These are phyloP conservation scores for Candida adriatica DNA, from an alignment of 805 yeast species.

Conservation along the genomic window DNA sequence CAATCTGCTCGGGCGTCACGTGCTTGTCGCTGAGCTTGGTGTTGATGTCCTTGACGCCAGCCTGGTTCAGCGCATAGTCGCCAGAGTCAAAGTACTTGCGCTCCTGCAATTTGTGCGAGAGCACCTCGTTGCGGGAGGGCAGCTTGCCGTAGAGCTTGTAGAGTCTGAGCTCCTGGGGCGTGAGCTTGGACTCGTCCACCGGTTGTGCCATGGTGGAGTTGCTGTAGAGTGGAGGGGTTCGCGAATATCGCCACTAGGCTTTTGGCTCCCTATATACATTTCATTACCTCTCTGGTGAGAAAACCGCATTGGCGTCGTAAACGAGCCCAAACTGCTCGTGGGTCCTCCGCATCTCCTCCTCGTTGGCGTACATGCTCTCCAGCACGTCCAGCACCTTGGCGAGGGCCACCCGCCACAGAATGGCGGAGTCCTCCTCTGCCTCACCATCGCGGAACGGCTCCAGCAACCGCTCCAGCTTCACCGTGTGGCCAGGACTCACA, in stretches of 20 bases:
- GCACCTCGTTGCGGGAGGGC: conserved; percentile 72
- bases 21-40: conserved; percentile 18
- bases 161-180: conserved; percentile 68
- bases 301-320: conserved; percentile 4
- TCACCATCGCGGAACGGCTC: background rate
- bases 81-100: conserved; percentile 92
- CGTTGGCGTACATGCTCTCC: conserved; percentile 6
- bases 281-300: conserved; percentile 1
- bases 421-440: conserved; percentile 2
- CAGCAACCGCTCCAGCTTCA: conserved; percentile 2
- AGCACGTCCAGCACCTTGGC: conserved; percentile 7
- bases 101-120: conserved; percentile 72
- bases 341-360: conserved; percentile 2
- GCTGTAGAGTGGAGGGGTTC: background rate
- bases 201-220: conserved; percentile 1
- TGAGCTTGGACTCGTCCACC: conserved; percentile 11
- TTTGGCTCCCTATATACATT: background rate
- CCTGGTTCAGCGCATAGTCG: conserved; percentile 82
- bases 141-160: conserved; percentile 79
- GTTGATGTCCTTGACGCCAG: conserved; percentile 35
- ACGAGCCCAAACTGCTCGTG: conserved; percentile 9
- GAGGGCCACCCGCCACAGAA: conserved; percentile 11
- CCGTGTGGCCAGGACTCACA: background rate
- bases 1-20: conserved; percentile 39
- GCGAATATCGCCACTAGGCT: background rate